Evolutionary conservation across 176 grass and related monocot genomes (phyloP).

Genomic region (Elymus sibiricus): DNA sequence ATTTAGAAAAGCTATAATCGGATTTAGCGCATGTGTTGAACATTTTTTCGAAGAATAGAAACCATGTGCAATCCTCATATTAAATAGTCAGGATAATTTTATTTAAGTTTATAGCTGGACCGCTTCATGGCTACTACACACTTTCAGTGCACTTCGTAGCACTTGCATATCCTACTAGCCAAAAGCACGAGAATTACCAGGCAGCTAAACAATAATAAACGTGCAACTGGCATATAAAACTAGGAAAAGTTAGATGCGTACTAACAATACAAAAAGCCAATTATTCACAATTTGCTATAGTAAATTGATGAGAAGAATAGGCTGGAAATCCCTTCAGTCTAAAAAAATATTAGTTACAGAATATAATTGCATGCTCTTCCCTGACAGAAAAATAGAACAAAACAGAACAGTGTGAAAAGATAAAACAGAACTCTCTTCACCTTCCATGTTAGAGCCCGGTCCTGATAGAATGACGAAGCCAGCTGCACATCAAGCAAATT

Average conservation of each 20-base stretch:
- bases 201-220: not conserved
- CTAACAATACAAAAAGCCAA: not conserved
- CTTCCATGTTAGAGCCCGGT: constrained; percentile 84
- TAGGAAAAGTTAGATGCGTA: not conserved
- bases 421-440: constrained; percentile 35
- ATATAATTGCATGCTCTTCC: not conserved
- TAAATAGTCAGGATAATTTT: not conserved
- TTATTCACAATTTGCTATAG: not conserved
- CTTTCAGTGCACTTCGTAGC: not conserved
- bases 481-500: constrained; percentile 48
- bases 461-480: constrained; percentile 79
- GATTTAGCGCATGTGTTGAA: not conserved
- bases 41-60: not conserved
- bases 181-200: not conserved
- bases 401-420: not conserved
- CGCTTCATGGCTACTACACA: not conserved
- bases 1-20: not conserved
- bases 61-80: not conserved
- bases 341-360: not conserved
- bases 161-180: not conserved
- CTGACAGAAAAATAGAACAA: not conserved
- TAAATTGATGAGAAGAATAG: not conserved
- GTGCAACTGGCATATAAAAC: not conserved
- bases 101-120: not conserved
- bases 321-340: not conserved